Base-by-base conservation (phyloP, 257 asterid species). In the Plantago ovata region DNA sequence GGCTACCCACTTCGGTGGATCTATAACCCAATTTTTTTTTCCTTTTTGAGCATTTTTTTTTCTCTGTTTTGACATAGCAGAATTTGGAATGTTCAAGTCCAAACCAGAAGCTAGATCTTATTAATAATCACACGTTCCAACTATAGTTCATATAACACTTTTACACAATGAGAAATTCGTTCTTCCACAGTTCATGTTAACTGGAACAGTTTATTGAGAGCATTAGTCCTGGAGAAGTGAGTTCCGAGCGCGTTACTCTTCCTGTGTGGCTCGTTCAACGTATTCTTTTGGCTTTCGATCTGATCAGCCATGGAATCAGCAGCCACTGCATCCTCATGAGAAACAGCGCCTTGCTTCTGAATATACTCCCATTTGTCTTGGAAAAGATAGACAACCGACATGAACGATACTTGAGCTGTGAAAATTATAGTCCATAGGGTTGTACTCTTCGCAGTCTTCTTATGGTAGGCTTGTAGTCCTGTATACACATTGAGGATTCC, bases 341-440 rank as follows among this genome's bases (percentile, higher is more conserved):
- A 0, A 3, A 13, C 12, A 63, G 52, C 13, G 42, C 90, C 88
- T 79, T 90, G 95, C 63, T 69, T 76, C 51, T 72, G 74, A 1
- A 87, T 73, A 58, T 90, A 83, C 40, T 87, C 84, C 98, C 95
- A 90, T 66, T 87, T 87, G 64, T 87, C 96, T 81, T 84, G 98
- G 28, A 84, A 72, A 53, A 90, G 89, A 62, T 82, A 90, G 55
- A 82, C 69, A 41, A 90, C 49, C 4, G 75, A 69, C 98, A 87
- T 90, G 70, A 87, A 72, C 53, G 80, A 77, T 6, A 90, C 72
- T 53, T 90, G 95, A 50, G 87, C 79, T 56, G 96, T 81, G 79
- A 84, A 87, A 56, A 87, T 60, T 53, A 79, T 53, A 20, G 79
- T 72, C 91, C 86, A 87, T 59, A 83, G 80, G 9, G 61, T 70